Evolutionary conservation across 176 grass and related monocot genomes (phyloP).

Genomic region (Paspalum vaginatum): DNA sequence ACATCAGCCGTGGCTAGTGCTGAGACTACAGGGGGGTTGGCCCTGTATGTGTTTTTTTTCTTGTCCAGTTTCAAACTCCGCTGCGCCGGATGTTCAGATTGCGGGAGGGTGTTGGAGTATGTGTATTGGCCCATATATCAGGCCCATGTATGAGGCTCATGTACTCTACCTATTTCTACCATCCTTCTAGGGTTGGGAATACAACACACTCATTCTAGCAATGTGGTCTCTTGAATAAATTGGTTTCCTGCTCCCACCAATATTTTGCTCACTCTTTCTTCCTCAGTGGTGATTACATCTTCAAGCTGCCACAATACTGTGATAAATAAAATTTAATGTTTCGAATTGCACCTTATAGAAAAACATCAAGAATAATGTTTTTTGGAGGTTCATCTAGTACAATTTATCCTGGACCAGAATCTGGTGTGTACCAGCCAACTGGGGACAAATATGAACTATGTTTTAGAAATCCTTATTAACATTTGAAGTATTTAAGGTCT

Average conservation of each 20-base stretch:
- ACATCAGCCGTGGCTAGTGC: no score
- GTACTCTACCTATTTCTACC: no score
- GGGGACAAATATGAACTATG: neutral
- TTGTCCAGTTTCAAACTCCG: no score
- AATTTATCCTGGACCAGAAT: neutral
- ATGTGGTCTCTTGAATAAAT: neutral
- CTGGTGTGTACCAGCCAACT: neutral
- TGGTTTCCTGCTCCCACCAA: neutral
- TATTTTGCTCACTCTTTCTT: neutral
- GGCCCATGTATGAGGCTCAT: no score
- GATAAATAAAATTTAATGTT: neutral
- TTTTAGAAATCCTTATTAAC: slow-evolving; percentile 2
- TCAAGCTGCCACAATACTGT: neutral
- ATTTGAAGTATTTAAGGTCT: slow-evolving; percentile 20
- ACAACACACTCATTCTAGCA: no score
- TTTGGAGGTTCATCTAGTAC: neutral
- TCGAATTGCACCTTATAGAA: neutral
- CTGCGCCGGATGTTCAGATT: no score
- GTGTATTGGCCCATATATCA: no score
- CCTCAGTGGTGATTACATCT: neutral
- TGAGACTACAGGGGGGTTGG: no score
- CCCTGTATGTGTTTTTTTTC: no score
- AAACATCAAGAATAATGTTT: neutral
- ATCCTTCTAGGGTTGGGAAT: no score
- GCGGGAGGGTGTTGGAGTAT: no score